These are phyloP conservation scores for Diaporthe sp. DNA, from an alignment of 2,329 filamentous ascomycete species.

Conservation along the genomic window DNA sequence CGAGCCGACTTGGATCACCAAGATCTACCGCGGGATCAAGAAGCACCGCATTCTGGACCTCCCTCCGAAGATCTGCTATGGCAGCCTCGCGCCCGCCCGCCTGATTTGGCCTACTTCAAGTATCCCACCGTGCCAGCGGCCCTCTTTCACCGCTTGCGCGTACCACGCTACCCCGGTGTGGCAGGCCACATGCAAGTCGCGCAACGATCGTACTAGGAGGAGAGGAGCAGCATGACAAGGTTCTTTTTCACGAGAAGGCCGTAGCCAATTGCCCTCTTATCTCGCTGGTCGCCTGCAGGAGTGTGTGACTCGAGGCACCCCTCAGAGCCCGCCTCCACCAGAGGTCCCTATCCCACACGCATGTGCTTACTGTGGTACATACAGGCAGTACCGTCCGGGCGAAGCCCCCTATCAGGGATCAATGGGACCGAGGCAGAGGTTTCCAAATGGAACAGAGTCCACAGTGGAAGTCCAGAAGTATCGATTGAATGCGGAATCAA, in stretches of 20 bases:
- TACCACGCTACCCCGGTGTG: constrained; percentile 21
- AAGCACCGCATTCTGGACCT: constrained; percentile 14
- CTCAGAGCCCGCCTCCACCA: constrained; percentile 14
- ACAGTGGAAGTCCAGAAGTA: constrained; percentile 21
- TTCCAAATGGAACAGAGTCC: background rate
- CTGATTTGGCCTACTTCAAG: background rate
- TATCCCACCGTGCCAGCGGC: constrained; percentile 6
- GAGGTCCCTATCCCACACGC: background rate
- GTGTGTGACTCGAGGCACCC: constrained; percentile 30
- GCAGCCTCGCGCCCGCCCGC: constrained; percentile 15
- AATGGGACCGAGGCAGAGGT: constrained; percentile 17
- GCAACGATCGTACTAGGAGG: constrained; percentile 12
- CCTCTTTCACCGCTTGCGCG: constrained; percentile 24
- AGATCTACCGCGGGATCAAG: constrained; percentile 35
- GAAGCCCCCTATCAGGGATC: constrained; percentile 29
- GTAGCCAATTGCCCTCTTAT: constrained; percentile 22
- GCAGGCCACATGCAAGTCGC: constrained; percentile 19
- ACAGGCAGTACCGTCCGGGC: constrained; percentile 1
- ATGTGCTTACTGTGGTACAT: constrained; percentile 13
- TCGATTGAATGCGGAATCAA: constrained; percentile 21
- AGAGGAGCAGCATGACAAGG: constrained; percentile 23
- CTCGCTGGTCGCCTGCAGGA: constrained; percentile 12
- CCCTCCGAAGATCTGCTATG: constrained; percentile 2
- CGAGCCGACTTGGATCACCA: constrained; percentile 29
- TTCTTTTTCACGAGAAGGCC: constrained; percentile 6